phyloP scores from a whole-genome alignment of 148 eudicot genomes.

The Simmondsia chinensis region DNA sequence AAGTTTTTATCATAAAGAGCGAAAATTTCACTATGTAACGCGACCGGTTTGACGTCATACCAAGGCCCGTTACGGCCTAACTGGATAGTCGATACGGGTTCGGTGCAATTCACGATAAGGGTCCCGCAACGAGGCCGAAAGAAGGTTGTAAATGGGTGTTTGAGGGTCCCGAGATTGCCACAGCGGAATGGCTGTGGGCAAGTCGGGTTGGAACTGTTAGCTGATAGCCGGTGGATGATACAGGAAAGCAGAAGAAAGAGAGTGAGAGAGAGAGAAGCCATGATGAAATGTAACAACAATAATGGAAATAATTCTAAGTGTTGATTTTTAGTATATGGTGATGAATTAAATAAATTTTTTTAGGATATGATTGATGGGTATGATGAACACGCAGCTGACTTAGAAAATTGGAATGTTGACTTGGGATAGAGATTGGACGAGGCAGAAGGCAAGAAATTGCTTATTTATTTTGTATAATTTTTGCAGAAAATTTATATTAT shows the following conservation, averaged over 20 bases:
- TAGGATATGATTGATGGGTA: too few species aligned
- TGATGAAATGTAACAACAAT: too few species aligned
- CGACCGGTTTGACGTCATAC: constrained; percentile 1
- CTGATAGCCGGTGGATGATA: constrained; percentile 5
- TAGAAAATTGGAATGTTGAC: too few species aligned
- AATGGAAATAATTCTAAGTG: too few species aligned
- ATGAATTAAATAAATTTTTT: too few species aligned
- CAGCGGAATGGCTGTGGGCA: constrained; percentile 32
- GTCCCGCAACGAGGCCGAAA: constrained; percentile 20
- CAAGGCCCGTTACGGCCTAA: constrained; percentile 1
- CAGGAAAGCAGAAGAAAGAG: not conserved
- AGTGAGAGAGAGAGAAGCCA: constrained; percentile 11
- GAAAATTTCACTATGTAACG: constrained; percentile 7
- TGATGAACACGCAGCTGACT: too few species aligned
- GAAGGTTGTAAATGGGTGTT: constrained; percentile 23
- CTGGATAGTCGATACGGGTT: constrained; percentile 4
- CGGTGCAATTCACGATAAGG: constrained; percentile 21
- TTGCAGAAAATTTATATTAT: too few species aligned
- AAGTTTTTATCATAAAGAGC: not conserved
- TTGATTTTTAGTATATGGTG: too few species aligned
- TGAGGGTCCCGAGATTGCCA: not conserved
- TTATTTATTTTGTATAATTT: too few species aligned
- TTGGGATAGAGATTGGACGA: too few species aligned
- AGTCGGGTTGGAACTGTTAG: not conserved
- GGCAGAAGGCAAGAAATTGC: too few species aligned